Percentiles rank a stretch among this genome's conserved stretches.
phyloP scores from a whole-genome alignment of 2,329 filamentous ascomycete genomes.

The Ophiostoma sp. region DNA sequence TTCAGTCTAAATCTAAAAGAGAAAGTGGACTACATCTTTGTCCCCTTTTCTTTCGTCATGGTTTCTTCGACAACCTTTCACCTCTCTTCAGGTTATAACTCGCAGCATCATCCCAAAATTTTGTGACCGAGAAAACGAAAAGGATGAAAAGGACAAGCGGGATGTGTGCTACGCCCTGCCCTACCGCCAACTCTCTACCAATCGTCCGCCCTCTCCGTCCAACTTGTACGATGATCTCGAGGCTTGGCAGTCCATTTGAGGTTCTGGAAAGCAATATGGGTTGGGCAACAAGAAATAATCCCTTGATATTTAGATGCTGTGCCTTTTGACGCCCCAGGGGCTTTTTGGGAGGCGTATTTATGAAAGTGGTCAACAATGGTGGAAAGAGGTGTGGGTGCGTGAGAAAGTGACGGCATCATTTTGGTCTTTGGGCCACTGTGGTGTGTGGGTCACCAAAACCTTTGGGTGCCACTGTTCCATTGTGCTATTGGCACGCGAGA shows the following conservation, averaged over 20 bases:
- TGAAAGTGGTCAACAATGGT: background rate
- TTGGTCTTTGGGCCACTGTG: background rate
- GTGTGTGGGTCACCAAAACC: background rate
- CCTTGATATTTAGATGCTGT: background rate
- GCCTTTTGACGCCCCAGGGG: background rate
- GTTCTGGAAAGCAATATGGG: background rate
- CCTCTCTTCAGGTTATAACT: background rate
- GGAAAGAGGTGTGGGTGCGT: background rate
- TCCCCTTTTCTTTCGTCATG: background rate
- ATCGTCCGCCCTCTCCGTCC: background rate
- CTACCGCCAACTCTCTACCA: background rate
- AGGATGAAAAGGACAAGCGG: background rate
- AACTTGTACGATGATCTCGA: background rate
- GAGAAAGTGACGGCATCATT: constrained; percentile 16
- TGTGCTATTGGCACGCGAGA: background rate
- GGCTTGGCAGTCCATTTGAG: background rate
- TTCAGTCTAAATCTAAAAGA: background rate
- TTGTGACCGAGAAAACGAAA: background rate
- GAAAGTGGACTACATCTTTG: background rate
- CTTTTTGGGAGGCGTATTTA: background rate
- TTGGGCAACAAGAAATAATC: background rate
- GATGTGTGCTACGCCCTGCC: background rate
- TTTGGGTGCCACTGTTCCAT: background rate
- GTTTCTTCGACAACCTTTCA: background rate
- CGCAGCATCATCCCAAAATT: background rate